Base-by-base conservation (phyloP, 345 rosid species). In the Eucalyptus pauciflora region DNA sequence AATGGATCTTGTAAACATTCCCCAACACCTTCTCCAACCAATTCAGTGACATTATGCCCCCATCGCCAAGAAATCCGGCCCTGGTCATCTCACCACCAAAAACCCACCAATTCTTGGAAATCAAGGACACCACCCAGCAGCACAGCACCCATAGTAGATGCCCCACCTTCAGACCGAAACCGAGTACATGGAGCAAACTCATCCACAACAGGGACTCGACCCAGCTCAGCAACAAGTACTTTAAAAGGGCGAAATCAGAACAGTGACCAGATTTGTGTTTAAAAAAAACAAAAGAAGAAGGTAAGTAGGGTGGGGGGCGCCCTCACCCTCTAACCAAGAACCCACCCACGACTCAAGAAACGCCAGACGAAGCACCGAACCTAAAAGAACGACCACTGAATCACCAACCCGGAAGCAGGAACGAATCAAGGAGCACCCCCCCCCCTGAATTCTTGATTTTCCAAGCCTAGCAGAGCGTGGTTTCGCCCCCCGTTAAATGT, bases 151-250 rank as follows among this genome's bases (percentile, higher is more conserved):
- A 97, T 85, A 96, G 90, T 87, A 96, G 92, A 91, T 95, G 96
- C 91, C 99, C 97, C 93, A 93, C 94, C 91, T 97, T 96, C 88
- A 97, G 89, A 67, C 96, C 96, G 93, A 97, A 96, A 92, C 95
- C 97, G 91, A 91, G 89, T 41, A 96, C 96, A 91, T 95, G 95
- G 89, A 95, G 91, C 89, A 95, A 89, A 93, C 94, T 97, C 99
- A 97, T 96, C 94, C 96, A 95, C 93, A 87, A 89, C 91, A 85
- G 45, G 24, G 71, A 87, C 71, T 87, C 87, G 86, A 87, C 89
- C 85, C 91, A 89, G 64, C 67, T 86, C 62, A 86, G 46, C 58
- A 24, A 33, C 87, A 37, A 86, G 58, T 51, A 33, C 87, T 92
- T 88, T 88, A 90, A 31, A 24, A 27, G 41, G 41, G 50, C 50